Evolutionary conservation across 495 filamentous ascomycete species (phyloP).

Genomic region (Lasiosphaeris hirsuta): DNA sequence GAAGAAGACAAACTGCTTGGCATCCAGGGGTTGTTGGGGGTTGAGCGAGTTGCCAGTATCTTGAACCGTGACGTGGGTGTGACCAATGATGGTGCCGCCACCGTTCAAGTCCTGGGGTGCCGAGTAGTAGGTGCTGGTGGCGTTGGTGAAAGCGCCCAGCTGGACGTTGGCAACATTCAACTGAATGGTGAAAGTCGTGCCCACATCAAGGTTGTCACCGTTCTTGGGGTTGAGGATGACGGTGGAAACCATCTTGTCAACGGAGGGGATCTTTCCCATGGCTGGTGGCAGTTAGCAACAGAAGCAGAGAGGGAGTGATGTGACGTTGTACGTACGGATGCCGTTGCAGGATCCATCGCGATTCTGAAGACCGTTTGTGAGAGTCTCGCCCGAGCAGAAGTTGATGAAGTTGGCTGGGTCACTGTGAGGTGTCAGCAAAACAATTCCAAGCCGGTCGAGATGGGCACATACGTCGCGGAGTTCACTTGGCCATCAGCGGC

Average conservation of each 20-base stretch:
- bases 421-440: conserved; percentile 21
- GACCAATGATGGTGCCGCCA: conserved; percentile 59
- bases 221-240: conserved; percentile 56
- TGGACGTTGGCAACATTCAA: conserved; percentile 59
- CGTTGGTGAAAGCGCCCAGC: conserved; percentile 65
- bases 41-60: conserved; percentile 50
- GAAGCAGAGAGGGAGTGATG: conserved; percentile 6
- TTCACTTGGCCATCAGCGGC: conserved; percentile 50
- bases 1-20: conserved; percentile 66
- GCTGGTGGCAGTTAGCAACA: conserved; percentile 36
- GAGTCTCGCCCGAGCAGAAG: conserved; percentile 61
- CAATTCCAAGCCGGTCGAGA: too few species aligned
- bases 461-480: conserved; percentile 48
- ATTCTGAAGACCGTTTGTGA: conserved; percentile 67
- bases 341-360: conserved; percentile 69
- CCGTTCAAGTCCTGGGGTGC: conserved; percentile 60
- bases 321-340: conserved; percentile 50
- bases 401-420: conserved; percentile 65
- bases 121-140: conserved; percentile 61
- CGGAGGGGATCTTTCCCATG: conserved; percentile 70
- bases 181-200: conserved; percentile 55
- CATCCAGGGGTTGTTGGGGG: conserved; percentile 51
- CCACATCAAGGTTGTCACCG: conserved; percentile 42
- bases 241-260: conserved; percentile 62
- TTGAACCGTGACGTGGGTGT: conserved; percentile 71